These are phyloP conservation scores for Extremus antarcticus DNA, from an alignment of 495 filamentous ascomycete genomes.

Conservation along the genomic window DNA sequence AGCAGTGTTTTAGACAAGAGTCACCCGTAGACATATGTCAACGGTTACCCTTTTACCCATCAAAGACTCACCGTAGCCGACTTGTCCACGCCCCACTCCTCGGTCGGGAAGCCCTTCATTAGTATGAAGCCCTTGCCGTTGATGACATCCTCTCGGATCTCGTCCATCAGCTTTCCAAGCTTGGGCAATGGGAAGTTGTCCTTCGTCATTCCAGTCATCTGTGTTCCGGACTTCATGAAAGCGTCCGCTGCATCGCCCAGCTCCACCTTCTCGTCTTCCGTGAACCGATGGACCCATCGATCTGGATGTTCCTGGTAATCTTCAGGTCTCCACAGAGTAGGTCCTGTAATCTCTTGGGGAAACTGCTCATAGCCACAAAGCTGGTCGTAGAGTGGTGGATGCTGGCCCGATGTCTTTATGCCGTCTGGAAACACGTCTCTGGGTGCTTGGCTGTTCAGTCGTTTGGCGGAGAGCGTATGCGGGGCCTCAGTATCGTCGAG, in stretches of 20 bases:
- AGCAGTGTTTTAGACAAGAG: no score
- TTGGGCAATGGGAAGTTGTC: constrained; percentile 55
- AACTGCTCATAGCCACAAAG: constrained; percentile 60
- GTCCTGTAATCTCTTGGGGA: constrained; percentile 60
- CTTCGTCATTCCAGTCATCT: constrained; percentile 69
- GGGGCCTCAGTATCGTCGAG: constrained; percentile 4
- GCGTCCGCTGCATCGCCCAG: constrained; percentile 54
- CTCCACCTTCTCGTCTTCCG: constrained; percentile 53
- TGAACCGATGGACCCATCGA: constrained; percentile 65
- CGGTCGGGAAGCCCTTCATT: constrained; percentile 69
- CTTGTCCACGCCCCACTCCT: constrained; percentile 64
- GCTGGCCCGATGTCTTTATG: constrained; percentile 63
- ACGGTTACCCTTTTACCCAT: no score
- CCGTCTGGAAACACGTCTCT: constrained; percentile 29
- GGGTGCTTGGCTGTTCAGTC: constrained; percentile 11
- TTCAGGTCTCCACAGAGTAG: constrained; percentile 66
- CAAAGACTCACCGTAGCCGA: no score
- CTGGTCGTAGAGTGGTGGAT: constrained; percentile 57
- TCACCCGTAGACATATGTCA: no score
- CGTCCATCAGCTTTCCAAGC: constrained; percentile 43
- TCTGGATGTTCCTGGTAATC: constrained; percentile 60
- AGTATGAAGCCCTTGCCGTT: constrained; percentile 81
- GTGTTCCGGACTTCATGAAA: constrained; percentile 51
- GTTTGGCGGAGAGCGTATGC: constrained; percentile 1
- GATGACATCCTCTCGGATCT: constrained; percentile 57